Base-by-base conservation (phyloP, 2,329 filamentous ascomycete genomes). In the Coniochaeta hoffmannii region DNA sequence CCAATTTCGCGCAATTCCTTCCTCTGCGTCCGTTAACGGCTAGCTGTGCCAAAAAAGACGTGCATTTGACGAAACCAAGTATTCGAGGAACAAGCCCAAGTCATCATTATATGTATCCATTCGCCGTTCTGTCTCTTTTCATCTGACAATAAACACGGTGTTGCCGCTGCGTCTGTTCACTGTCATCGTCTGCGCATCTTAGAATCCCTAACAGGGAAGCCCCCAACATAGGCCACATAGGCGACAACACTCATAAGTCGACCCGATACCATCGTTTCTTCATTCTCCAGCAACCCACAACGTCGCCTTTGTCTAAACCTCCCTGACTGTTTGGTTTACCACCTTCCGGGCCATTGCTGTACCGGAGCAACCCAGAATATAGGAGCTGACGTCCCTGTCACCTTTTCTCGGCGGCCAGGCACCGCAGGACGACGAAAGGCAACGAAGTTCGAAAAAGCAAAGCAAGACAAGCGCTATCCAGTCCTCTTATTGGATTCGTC, bases 1-100 rank as follows among this genome's bases (percentile, higher is more conserved):
- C 38, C 56, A 28, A 24, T 24, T 31, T 56, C 34, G 15, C 52
- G 36, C 9, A 32, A 53, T 56, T 55, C 49, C 58, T 56, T 54
- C 52, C 50, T 55, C 57, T 22, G 26, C 19, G 2, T 15, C 41
- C 41, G 41, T 46, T 46, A 19, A 46, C 19, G 19, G 41, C 41
- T 46, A 46, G 5, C 26, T 46, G 15, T 46, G 19, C 41, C 19
- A 26, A 28, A 28, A 41, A 36, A 36, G 41, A 28, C 41, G 22
- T 46, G 41, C 41, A 19, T 19, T 46, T 28, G 41, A 46, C 41
- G 36, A 46, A 28, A 46, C 41, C 41, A 46, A 46, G 41, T 26
- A 46, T 28, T 28, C 41, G 19, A 26, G 11, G 7, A 28, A 26
- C 26, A 41, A 38, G 19, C 41, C 26, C 22, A 28, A 2, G 19